These are phyloP conservation scores for Citrus australasica DNA, from an alignment of 345 rosid genomes.

Conservation along the genomic window DNA sequence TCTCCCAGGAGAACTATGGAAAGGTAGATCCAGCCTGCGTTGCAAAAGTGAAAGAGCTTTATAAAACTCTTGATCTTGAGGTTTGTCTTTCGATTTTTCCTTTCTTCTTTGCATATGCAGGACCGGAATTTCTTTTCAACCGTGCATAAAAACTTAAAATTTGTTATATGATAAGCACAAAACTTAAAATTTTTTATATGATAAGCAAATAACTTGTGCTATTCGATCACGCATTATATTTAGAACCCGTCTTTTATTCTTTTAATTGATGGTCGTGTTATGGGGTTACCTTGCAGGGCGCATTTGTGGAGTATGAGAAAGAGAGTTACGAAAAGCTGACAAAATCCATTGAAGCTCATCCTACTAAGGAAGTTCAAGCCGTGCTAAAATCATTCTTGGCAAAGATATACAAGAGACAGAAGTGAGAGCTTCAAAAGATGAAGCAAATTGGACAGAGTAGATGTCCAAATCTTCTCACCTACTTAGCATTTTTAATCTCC, in stretches of 20 bases:
- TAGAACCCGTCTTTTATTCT: background rate
- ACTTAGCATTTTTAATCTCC: background rate
- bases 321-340: conserved; percentile 32
- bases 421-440: background rate
- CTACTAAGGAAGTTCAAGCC: conserved; percentile 32
- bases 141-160: background rate
- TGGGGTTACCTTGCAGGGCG: conserved; percentile 17
- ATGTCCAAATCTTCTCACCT: background rate
- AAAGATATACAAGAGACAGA: conserved; percentile 49
- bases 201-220: background rate
- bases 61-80: conserved; percentile 33
- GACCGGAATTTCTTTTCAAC: background rate
- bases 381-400: conserved; percentile 39
- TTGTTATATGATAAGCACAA: background rate
- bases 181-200: too few relatives aligned
- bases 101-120: background rate
- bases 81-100: conserved; percentile 13
- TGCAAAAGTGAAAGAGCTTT: conserved; percentile 35
- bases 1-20: conserved; percentile 39
- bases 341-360: conserved; percentile 40
- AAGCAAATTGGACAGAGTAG: background rate
- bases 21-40: conserved; percentile 27
- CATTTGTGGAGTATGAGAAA: conserved; percentile 32
- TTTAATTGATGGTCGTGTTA: background rate
- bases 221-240: background rate